These are phyloP conservation scores for Brachypodium distachyon DNA, from an alignment of 202 grass and related monocot species.

Conservation along the genomic window DNA sequence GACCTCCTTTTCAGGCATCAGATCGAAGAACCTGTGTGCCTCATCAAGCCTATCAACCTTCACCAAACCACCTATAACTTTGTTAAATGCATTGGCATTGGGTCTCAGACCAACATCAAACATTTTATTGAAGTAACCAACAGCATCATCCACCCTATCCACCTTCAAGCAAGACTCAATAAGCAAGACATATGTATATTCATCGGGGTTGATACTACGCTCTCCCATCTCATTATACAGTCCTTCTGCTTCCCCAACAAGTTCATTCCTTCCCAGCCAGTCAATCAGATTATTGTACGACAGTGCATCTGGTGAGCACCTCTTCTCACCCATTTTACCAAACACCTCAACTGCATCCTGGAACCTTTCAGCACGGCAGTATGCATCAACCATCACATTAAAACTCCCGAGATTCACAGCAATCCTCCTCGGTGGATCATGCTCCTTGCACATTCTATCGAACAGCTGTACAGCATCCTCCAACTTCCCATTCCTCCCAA, in stretches of 20 bases:
- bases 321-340: constrained; percentile 59
- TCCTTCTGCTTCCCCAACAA: constrained; percentile 57
- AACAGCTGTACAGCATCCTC: constrained; percentile 61
- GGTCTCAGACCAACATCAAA: constrained; percentile 63
- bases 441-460: constrained; percentile 67
- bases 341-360: constrained; percentile 74
- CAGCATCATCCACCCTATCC: constrained; percentile 62
- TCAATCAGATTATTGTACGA: constrained; percentile 93
- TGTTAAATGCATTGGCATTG: constrained; percentile 80
- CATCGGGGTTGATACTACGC: constrained; percentile 64
- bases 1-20: constrained; percentile 72
- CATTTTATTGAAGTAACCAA: constrained; percentile 83
- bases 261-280: constrained; percentile 73
- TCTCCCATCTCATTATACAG: constrained; percentile 68
- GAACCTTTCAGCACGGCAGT: constrained; percentile 55
- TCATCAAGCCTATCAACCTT: constrained; percentile 55
- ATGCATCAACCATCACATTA: constrained; percentile 85
- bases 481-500: constrained; percentile 63
- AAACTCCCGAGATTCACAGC: constrained; percentile 72
- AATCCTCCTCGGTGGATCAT: constrained; percentile 71
- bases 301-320: constrained; percentile 59
- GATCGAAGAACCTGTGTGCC: constrained; percentile 49
- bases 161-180: constrained; percentile 72
- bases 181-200: constrained; percentile 69
- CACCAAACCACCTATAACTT: constrained; percentile 60